These are phyloP conservation scores for Cornus kousa DNA, from an alignment of 148 eudicot species.

Conservation along the genomic window DNA sequence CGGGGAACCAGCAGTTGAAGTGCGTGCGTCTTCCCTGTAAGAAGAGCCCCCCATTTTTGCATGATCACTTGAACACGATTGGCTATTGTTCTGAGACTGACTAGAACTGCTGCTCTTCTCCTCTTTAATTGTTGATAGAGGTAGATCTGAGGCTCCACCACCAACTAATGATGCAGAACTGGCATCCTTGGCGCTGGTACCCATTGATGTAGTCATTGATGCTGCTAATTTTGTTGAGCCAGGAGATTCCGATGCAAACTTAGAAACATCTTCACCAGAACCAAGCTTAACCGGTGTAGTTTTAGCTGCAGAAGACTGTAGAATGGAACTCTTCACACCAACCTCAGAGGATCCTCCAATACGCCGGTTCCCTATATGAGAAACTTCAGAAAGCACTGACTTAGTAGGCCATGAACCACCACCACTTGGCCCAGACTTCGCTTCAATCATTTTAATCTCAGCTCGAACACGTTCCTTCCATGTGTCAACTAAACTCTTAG, in stretches of 20 bases:
- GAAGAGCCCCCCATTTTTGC: constrained; percentile 33
- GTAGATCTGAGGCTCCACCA: constrained; percentile 48
- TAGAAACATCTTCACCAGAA: constrained; percentile 44
- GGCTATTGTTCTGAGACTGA: constrained; percentile 71
- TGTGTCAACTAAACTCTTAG: constrained; percentile 81
- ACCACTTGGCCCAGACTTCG: constrained; percentile 55
- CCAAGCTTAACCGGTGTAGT: constrained; percentile 42
- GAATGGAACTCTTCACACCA: constrained; percentile 40
- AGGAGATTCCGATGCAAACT: constrained; percentile 42
- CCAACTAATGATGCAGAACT: constrained; percentile 20
- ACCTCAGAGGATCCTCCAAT: constrained; percentile 57
- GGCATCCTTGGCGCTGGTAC: constrained; percentile 39
- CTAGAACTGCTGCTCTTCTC: constrained; percentile 75
- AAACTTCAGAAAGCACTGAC: constrained; percentile 52
- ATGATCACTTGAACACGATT: constrained; percentile 59
- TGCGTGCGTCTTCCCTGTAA: constrained; percentile 59
- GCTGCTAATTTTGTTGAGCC: constrained; percentile 36
- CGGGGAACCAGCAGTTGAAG: constrained; percentile 47
- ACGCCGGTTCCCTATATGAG: constrained; percentile 46
- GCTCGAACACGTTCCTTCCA: constrained; percentile 99
- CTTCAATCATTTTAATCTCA: constrained; percentile 73
- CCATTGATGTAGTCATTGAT: constrained; percentile 21
- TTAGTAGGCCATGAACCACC: constrained; percentile 61
- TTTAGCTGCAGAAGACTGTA: constrained; percentile 51
- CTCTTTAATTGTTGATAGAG: constrained; percentile 45